phyloP scores from a whole-genome alignment of 345 rosid genomes.

The Populus simonii region DNA sequence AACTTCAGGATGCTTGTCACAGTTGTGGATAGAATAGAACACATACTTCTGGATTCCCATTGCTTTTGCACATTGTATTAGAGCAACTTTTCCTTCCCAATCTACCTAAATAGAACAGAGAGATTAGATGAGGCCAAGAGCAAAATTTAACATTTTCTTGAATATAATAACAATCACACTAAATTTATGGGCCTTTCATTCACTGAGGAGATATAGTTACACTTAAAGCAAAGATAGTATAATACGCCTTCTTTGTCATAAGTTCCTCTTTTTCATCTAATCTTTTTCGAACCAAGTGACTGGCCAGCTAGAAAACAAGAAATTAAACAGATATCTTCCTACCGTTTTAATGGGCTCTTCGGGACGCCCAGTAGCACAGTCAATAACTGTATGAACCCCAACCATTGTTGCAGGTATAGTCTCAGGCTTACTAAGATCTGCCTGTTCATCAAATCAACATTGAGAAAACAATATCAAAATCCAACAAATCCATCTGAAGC shows the following conservation, averaged over 20 bases:
- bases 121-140: not conserved
- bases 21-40: slow-evolving; percentile 90
- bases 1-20: slow-evolving; percentile 98
- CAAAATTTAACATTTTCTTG: not conserved
- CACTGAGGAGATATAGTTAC: not conserved
- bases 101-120: slow-evolving; percentile 81
- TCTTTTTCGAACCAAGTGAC: not conserved
- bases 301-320: not conserved
- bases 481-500: not conserved
- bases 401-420: slow-evolving; percentile 87
- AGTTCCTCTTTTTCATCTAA: too few relatives aligned
- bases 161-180: too few relatives aligned
- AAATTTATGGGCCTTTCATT: not conserved
- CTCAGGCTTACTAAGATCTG: slow-evolving; percentile 93
- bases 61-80: slow-evolving; percentile 94
- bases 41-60: slow-evolving; percentile 95
- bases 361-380: slow-evolving; percentile 98
- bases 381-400: slow-evolving; percentile 85
- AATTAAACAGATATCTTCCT: slow-evolving; percentile 3
- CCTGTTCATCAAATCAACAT: slow-evolving; percentile 44
- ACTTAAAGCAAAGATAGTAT: too few relatives aligned
- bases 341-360: slow-evolving; percentile 96
- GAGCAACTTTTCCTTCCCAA: slow-evolving; percentile 99
- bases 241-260: too few relatives aligned
- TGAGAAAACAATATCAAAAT: not conserved